Conservation (phyloP, 345 rosid species). For the Turnera subulata region DNA sequence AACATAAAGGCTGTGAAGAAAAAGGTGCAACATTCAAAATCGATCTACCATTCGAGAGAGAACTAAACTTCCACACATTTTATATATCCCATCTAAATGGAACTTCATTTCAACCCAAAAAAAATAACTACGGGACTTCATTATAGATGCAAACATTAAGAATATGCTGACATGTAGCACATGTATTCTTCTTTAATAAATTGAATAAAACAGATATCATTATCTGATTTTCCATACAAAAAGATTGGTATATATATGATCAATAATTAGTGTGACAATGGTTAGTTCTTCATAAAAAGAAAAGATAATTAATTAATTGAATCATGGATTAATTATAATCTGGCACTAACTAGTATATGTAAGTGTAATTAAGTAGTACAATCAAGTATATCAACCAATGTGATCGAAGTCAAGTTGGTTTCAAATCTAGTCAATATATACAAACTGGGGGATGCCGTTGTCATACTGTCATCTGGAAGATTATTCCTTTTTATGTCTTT, state of each 20-base stretch:
- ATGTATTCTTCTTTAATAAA: too few relatives aligned
- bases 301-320: background rate
- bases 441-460: slow-evolving; percentile 10
- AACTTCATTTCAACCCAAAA: background rate
- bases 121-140: background rate
- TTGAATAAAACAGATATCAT: background rate
- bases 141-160: background rate
- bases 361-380: background rate
- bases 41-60: slow-evolving; percentile 44
- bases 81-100: background rate
- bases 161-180: too few relatives aligned
- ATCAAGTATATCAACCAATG: background rate
- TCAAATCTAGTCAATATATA: slow-evolving; percentile 16
- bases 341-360: background rate
- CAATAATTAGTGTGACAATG: too few relatives aligned
- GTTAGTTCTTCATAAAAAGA: background rate
- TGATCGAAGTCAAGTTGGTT: slow-evolving; percentile 17
- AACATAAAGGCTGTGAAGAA: slow-evolving; percentile 4
- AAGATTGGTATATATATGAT: too few relatives aligned
- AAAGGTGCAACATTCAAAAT: slow-evolving; percentile 25
- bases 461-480: slow-evolving; percentile 41
- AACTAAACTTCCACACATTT: slow-evolving; percentile 13
- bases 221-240: too few relatives aligned
- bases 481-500: slow-evolving; percentile 49
- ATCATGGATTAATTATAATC: background rate